Conservation (phyloP, 1,284 basidiomycete species). For the Heterobasidion parviporum region DNA sequence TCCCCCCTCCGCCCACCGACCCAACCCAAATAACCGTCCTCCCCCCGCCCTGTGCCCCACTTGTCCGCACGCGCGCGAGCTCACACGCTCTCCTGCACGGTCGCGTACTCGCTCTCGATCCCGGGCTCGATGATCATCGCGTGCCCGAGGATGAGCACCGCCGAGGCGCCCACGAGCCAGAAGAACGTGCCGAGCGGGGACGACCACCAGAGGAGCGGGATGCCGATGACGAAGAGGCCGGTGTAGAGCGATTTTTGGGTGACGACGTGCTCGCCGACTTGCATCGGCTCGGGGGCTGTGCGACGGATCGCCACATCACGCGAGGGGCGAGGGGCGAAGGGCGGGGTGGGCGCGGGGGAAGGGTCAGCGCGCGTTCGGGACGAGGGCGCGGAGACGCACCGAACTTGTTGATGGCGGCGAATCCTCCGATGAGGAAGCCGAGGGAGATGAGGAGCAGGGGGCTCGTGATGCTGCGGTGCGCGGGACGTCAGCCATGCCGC, state of each 20-base stretch:
- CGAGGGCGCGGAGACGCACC: conserved; percentile 42
- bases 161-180: conserved; percentile 73
- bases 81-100: conserved; percentile 62
- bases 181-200: conserved; percentile 69
- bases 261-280: conserved; percentile 70
- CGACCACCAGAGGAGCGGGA: conserved; percentile 62
- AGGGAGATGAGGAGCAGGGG: conserved; percentile 77
- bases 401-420: conserved; percentile 84
- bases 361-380: neutral
- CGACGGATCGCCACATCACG: neutral
- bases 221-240: conserved; percentile 69
- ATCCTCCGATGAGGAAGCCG: conserved; percentile 87
- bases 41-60: neutral
- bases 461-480: conserved; percentile 49
- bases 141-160: conserved; percentile 71
- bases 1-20: neutral
- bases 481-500: neutral
- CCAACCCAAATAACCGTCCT: neutral
- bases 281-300: conserved; percentile 67
- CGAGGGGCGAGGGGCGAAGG: conserved; percentile 1
- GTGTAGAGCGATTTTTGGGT: conserved; percentile 83
- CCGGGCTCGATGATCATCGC: conserved; percentile 82
- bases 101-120: conserved; percentile 82
- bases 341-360: neutral
- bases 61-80: neutral